phyloP scores from a whole-genome alignment of 1,284 basidiomycete genomes.

The Cerioporus squamosus region DNA sequence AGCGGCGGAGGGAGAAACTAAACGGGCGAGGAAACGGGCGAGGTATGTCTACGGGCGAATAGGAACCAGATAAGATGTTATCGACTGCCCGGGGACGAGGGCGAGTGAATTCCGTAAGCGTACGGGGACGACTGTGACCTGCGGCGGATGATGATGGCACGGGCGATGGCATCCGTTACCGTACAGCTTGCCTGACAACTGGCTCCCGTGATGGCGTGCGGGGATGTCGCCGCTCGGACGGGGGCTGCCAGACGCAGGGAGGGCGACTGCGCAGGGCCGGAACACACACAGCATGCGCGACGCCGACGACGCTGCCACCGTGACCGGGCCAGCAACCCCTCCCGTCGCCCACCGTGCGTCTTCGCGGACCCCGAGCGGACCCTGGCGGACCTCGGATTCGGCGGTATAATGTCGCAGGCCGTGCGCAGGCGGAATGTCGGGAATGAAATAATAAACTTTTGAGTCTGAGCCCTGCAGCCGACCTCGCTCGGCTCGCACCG shows the following conservation, averaged over 20 bases:
- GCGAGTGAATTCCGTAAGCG: neutral
- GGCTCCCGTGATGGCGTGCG: slow-evolving; percentile 30
- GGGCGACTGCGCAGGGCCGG: slow-evolving; percentile 23
- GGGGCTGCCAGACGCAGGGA: too few relatives aligned
- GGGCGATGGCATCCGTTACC: slow-evolving; percentile 29
- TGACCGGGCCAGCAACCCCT: too few relatives aligned
- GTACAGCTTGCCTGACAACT: slow-evolving; percentile 33
- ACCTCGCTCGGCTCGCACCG: slow-evolving; percentile 8
- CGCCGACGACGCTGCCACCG: neutral
- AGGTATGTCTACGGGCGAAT: slow-evolving; percentile 19
- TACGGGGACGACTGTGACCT: slow-evolving; percentile 1
- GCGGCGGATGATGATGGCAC: slow-evolving; percentile 28
- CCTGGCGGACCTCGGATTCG: slow-evolving; percentile 4
- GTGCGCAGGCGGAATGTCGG: slow-evolving; percentile 21
- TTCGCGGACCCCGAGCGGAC: slow-evolving; percentile 16
- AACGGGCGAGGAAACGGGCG: slow-evolving; percentile 12
- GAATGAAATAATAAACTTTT: slow-evolving; percentile 33
- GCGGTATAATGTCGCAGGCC: neutral
- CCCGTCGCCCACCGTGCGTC: too few relatives aligned
- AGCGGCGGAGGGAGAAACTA: slow-evolving; percentile 20
- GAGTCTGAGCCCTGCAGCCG: slow-evolving; percentile 14
- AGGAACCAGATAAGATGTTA: slow-evolving; percentile 36
- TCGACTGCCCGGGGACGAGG: slow-evolving; percentile 24
- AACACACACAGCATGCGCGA: slow-evolving; percentile 16
- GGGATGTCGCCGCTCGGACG: slow-evolving; percentile 11